These are phyloP conservation scores for Leucocoprinus birnbaumii DNA, from an alignment of 768 basidiomycete genomes.

Conservation along the genomic window DNA sequence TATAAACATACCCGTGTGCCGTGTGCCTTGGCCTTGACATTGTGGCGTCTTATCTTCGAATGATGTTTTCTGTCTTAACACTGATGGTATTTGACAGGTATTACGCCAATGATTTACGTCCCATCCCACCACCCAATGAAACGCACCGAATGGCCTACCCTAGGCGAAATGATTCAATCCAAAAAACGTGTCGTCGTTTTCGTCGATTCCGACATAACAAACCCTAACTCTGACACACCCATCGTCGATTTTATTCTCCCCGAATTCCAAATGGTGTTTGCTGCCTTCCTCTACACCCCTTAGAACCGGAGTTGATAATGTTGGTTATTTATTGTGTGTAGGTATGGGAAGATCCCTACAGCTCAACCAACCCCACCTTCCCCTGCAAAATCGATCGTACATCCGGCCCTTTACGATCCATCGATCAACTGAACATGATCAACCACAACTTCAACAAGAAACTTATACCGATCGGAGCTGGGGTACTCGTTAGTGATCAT, in stretches of 20 bases:
- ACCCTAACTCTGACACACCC: constrained; percentile 18
- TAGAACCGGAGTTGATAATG: too few relatives aligned
- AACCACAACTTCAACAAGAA: constrained; percentile 42
- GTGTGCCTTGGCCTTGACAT: too few relatives aligned
- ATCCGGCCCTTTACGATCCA: constrained; percentile 39
- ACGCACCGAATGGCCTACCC: constrained; percentile 56
- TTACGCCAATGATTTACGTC: constrained; percentile 42
- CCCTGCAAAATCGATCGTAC: constrained; percentile 55
- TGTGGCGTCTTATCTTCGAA: too few relatives aligned
- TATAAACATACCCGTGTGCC: too few relatives aligned
- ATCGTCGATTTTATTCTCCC: constrained; percentile 47
- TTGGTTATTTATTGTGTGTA: constrained; percentile 14
- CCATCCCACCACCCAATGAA: constrained; percentile 43
- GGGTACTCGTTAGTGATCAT: constrained; percentile 26
- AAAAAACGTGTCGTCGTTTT: constrained; percentile 61
- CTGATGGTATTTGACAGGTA: constrained; percentile 26
- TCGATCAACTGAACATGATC: constrained; percentile 54
- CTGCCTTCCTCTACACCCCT: too few relatives aligned
- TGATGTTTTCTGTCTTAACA: too few relatives aligned
- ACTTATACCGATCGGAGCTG: constrained; percentile 20
- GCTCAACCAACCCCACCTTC: constrained; percentile 43
- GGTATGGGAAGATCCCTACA: constrained; percentile 57
- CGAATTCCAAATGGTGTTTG: constrained; percentile 49
- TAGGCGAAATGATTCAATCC: constrained; percentile 53
- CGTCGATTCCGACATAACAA: constrained; percentile 46